phyloP scores from a whole-genome alignment of 495 filamentous ascomycete species.

The Penicillium silybi region DNA sequence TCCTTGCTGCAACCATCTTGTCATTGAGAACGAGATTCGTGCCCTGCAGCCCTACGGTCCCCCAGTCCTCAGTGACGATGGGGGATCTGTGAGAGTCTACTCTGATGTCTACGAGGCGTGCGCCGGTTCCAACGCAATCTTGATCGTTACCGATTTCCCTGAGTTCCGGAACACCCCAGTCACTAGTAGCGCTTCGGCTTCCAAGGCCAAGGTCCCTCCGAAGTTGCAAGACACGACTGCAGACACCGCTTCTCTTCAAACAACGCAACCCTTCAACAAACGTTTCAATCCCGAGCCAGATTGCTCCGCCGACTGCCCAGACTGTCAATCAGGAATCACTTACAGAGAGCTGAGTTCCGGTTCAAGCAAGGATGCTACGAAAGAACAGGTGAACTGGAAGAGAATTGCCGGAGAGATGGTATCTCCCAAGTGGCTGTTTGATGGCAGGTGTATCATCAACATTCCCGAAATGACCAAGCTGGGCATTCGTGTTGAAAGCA shows the following conservation, averaged over 20 bases:
- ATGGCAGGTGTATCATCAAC: slow-evolving; percentile 64
- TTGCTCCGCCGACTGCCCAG: slow-evolving; percentile 22
- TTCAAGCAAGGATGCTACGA: background rate
- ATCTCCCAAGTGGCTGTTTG: slow-evolving; percentile 65
- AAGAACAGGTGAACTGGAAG: slow-evolving; percentile 46
- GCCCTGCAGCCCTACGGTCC: slow-evolving; percentile 2
- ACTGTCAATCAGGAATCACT: slow-evolving; percentile 15
- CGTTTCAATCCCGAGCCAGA: slow-evolving; percentile 13
- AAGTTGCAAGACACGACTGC: background rate
- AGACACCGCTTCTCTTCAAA: background rate
- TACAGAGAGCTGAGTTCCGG: background rate
- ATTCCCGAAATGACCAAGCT: slow-evolving; percentile 11
- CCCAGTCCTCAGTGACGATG: slow-evolving; percentile 6
- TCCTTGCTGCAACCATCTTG: slow-evolving; percentile 52
- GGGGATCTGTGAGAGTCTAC: slow-evolving; percentile 25
- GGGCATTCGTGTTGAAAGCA: slow-evolving; percentile 16
- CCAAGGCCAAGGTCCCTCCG: background rate
- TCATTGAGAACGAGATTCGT: slow-evolving; percentile 33
- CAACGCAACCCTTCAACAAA: background rate
- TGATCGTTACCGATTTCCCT: slow-evolving; percentile 32
- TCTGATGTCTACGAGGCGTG: slow-evolving; percentile 35
- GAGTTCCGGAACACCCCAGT: slow-evolving; percentile 16
- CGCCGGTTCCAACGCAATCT: slow-evolving; percentile 25
- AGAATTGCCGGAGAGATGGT: slow-evolving; percentile 50
- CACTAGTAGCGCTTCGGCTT: background rate